Conservation (phyloP, 306 rosid genomes). For the Glycine soja region DNA sequence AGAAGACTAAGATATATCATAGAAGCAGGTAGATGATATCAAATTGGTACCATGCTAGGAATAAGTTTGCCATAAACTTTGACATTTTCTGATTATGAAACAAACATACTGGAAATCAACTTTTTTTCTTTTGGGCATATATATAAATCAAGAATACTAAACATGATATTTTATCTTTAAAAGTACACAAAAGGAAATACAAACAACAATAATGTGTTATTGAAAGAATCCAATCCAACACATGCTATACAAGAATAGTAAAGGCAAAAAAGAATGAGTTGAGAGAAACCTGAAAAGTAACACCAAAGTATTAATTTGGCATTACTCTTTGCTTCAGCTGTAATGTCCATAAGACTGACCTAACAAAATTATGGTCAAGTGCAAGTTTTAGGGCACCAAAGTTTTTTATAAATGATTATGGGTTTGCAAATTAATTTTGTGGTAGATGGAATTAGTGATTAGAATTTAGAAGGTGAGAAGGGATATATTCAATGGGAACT, state of each 20-base stretch:
- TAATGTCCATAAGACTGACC: constrained; percentile 8
- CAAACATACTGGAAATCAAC: constrained; percentile 8
- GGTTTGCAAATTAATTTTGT: constrained; percentile 20
- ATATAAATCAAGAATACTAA: background rate
- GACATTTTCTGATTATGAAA: constrained; percentile 8
- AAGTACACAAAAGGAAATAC: background rate
- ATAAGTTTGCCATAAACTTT: background rate
- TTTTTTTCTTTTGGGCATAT: background rate
- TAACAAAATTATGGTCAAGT: constrained; percentile 4
- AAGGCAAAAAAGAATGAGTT: background rate
- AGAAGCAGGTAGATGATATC: constrained; percentile 31
- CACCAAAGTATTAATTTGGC: constrained; percentile 28
- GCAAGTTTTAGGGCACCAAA: background rate
- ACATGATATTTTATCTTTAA: background rate
- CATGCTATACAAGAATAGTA: background rate
- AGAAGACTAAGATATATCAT: constrained; percentile 27
- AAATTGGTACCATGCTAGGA: constrained; percentile 8
- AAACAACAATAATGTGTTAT: background rate
- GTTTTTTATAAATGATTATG: background rate
- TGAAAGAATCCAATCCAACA: background rate
- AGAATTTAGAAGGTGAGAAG: background rate
- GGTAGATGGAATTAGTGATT: background rate
- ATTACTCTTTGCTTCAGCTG: constrained; percentile 17
- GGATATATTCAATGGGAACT: background rate
- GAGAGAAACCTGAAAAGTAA: constrained; percentile 25